A percentile compares a stretch with the other conserved stretches of the same genome.
Evolutionary conservation across 2,329 filamentous ascomycete species (phyloP).

Genomic region (Xylaria sp.): DNA sequence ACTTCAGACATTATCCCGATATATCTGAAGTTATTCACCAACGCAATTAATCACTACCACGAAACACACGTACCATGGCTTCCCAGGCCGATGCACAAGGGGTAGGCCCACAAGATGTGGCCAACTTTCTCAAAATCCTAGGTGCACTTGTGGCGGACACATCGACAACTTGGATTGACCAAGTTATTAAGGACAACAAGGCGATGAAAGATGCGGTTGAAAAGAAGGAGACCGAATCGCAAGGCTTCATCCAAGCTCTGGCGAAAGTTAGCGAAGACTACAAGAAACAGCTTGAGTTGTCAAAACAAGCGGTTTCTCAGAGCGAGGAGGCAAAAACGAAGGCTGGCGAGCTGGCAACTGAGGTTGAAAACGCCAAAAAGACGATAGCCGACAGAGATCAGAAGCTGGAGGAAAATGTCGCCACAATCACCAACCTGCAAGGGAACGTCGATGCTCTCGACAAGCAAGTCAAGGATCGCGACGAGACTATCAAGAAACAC

Average conservation of each 20-base stretch:
- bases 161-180: conserved; percentile 12
- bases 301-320: neutral
- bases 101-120: neutral
- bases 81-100: neutral
- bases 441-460: conserved; percentile 1
- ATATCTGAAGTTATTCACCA: neutral
- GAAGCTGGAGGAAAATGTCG: neutral
- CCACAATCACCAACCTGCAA: conserved; percentile 1
- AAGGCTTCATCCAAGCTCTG: neutral
- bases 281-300: neutral
- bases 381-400: conserved; percentile 17
- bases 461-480: conserved; percentile 1
- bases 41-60: neutral
- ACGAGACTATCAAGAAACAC: conserved; percentile 9
- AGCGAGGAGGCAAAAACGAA: conserved; percentile 11
- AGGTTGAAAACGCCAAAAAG: conserved; percentile 14
- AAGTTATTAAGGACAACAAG: conserved; percentile 13
- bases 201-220: conserved; percentile 4
- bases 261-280: neutral
- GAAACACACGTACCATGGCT: conserved; percentile 7
- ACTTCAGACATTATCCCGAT: neutral
- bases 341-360: neutral
- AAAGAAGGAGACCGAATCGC: neutral
- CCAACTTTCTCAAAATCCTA: conserved; percentile 15
- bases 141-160: neutral